Conservation (phyloP, 768 basidiomycete species). For the Dioszegia aurantiaca region DNA sequence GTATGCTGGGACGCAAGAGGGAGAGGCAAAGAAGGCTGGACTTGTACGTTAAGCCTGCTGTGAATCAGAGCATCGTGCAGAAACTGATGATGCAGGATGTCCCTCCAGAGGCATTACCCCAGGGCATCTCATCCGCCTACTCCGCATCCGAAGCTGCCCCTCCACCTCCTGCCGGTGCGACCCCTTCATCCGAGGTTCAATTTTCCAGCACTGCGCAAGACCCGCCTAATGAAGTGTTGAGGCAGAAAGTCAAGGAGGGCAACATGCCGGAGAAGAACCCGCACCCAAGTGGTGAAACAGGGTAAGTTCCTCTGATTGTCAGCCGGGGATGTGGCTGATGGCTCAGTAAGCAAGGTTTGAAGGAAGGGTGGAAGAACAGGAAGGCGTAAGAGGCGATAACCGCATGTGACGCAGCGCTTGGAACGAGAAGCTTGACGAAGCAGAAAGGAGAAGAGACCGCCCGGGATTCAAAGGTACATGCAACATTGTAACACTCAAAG, state of each 20-base stretch:
- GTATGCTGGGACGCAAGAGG: constrained; percentile 19
- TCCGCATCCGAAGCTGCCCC: constrained; percentile 20
- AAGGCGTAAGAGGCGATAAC: constrained; percentile 11
- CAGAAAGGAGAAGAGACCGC: no score
- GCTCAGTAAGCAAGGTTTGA: constrained; percentile 25
- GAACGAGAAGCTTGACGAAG: no score
- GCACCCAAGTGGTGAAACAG: constrained; percentile 35
- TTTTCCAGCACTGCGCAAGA: constrained; percentile 38
- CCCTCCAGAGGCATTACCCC: constrained; percentile 37
- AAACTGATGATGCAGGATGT: constrained; percentile 19
- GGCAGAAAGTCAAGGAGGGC: constrained; percentile 36
- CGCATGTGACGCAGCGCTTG: no score
- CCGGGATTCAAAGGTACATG: no score
- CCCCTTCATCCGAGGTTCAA: constrained; percentile 30
- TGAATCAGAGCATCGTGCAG: background rate
- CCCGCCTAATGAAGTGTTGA: constrained; percentile 41
- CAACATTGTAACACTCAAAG: no score
- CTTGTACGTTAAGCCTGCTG: constrained; percentile 28
- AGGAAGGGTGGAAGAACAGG: constrained; percentile 47
- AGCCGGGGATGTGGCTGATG: background rate
- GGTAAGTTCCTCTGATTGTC: constrained; percentile 36
- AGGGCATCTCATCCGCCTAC: constrained; percentile 30
- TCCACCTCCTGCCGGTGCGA: constrained; percentile 22
- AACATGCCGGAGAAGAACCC: constrained; percentile 42
- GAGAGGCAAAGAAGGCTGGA: constrained; percentile 27